Base-by-base conservation (phyloP, 306 rosid genomes). In the Vachellia pachyceras region DNA sequence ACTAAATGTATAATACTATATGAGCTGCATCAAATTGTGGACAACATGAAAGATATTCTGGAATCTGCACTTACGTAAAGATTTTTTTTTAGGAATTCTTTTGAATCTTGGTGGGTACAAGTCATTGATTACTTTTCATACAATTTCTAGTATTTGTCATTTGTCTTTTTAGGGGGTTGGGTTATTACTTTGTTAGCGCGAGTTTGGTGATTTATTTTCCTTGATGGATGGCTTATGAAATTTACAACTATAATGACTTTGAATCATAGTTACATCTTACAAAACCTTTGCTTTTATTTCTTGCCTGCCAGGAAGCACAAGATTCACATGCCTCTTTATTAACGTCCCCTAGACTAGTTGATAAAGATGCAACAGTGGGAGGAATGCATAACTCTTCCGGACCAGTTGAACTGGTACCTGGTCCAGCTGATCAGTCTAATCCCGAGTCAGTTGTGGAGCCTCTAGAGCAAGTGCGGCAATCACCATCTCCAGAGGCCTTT, bases 401-500 rank as follows among this genome's bases (percentile, higher is more conserved):
- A n/a, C 65, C 40, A n/a, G 50, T n/a, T 10, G 49, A n/a, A 17
- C 49, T 1, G 8, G 49, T 10, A n/a, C 57, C 80, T 42, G 36
- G 68, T 66, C 35, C 78, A 5, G 17, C 63, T 11, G 9, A 36
- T 52, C 65, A n/a, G 36, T 54, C 12, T 36, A 52, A 37, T 64
- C 71, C 12, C 4, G 36, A 29, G 23, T n/a, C 66, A 2, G 52
- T 75, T 49, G 18, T 10, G 77, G 82, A 69, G 72, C 84, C 70
- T 75, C 80, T 29, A 70, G 83, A 41, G 67, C 89, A 82, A 80
- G 80, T 73, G 63, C 82, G 68, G 71, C 80, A 80, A 47, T 63
- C 80, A 2, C 82, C 52, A 41, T 60, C 85, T 33, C 23, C 75
- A 29, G 75, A 73, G 78, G 64, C 77, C 79, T 73, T 78, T 67